Conservation (phyloP, 2,329 filamentous ascomycete genomes). For the Talaromyces sp. region DNA sequence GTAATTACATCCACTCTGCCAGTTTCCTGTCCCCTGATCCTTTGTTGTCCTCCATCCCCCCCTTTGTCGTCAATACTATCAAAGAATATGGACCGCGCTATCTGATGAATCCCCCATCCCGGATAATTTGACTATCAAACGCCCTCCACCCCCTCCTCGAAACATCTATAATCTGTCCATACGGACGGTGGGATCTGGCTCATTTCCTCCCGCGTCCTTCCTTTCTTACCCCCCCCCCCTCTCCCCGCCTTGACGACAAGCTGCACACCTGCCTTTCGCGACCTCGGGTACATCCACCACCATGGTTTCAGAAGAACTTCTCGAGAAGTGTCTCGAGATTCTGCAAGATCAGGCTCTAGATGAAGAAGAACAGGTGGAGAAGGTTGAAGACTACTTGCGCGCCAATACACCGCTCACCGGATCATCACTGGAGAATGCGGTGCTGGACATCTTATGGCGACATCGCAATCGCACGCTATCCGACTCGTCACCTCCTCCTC, state of each 20-base stretch:
- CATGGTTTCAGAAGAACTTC: constrained; percentile 92
- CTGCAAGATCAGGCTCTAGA: constrained; percentile 80
- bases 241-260: constrained; percentile 9
- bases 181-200: neutral
- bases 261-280: constrained; percentile 8
- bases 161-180: neutral
- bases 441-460: constrained; percentile 84
- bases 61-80: constrained; percentile 8
- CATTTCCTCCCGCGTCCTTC: too few relatives aligned
- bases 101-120: constrained; percentile 14
- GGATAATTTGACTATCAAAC: neutral
- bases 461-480: constrained; percentile 45
- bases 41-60: constrained; percentile 11
- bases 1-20: constrained; percentile 29
- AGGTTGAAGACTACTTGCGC: constrained; percentile 81
- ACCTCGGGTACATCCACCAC: constrained; percentile 29
- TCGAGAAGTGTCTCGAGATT: constrained; percentile 87
- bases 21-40: constrained; percentile 18
- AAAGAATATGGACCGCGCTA: constrained; percentile 19
- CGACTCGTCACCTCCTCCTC: constrained; percentile 78
- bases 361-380: constrained; percentile 95
- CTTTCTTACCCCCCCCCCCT: neutral
- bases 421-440: constrained; percentile 79
- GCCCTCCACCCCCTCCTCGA: neutral
- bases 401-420: constrained; percentile 76